Conservation (phyloP, 768 basidiomycete species). For the Mycena chlorophos region DNA sequence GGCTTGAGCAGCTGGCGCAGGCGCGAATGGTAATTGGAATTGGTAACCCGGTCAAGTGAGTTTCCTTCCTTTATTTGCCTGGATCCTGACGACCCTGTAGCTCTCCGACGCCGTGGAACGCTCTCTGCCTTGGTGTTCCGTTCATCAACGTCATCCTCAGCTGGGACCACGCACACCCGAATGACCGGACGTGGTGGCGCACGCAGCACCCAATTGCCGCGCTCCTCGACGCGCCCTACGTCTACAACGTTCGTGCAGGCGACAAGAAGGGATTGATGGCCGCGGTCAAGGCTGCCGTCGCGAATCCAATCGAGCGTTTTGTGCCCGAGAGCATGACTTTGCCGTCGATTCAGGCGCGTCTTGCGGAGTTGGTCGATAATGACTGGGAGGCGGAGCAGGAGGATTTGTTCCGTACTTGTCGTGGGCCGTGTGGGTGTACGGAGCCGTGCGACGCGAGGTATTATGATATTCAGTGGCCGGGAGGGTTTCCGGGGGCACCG, state of each 20-base stretch:
- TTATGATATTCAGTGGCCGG: background rate
- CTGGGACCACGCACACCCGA: slow-evolving; percentile 7
- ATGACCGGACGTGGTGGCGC: slow-evolving; percentile 1
- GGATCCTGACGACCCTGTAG: background rate
- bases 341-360: slow-evolving; percentile 7
- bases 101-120: slow-evolving; percentile 17
- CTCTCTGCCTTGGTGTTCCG: slow-evolving; percentile 10
- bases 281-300: slow-evolving; percentile 7
- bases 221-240: slow-evolving; percentile 6
- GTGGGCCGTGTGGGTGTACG: slow-evolving; percentile 10
- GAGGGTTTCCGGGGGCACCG: no score
- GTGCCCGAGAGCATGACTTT: slow-evolving; percentile 13
- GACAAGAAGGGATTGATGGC: slow-evolving; percentile 10
- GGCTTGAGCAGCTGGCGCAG: slow-evolving; percentile 6
- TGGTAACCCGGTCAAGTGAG: slow-evolving; percentile 8
- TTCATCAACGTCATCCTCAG: slow-evolving; percentile 8
- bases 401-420: background rate
- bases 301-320: slow-evolving; percentile 10
- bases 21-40: slow-evolving; percentile 7
- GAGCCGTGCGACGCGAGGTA: background rate
- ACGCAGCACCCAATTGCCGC: slow-evolving; percentile 4
- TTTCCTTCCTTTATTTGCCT: background rate
- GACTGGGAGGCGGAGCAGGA: slow-evolving; percentile 12
- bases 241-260: slow-evolving; percentile 14
- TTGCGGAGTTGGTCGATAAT: slow-evolving; percentile 11